phyloP scores from a whole-genome alignment of 2,329 filamentous ascomycete genomes.

The Aspergillus neotritici region DNA sequence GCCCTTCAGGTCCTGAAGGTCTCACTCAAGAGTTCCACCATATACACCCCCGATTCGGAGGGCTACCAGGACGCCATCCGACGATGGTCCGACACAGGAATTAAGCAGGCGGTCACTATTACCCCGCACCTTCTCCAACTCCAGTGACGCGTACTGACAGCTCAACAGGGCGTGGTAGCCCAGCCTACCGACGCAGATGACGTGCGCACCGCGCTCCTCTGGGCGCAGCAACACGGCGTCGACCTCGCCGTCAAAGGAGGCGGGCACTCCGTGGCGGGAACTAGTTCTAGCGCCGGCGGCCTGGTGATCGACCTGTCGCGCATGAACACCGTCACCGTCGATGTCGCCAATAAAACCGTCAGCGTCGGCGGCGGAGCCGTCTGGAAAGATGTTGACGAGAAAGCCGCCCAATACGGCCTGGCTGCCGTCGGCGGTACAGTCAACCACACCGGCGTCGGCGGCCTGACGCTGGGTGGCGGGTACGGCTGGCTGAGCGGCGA shows the following conservation, averaged over 20 bases:
- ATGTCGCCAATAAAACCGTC: constrained; percentile 43
- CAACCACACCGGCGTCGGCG: constrained; percentile 58
- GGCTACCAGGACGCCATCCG: constrained; percentile 20
- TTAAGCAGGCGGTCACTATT: constrained; percentile 21
- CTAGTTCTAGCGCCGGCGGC: constrained; percentile 50
- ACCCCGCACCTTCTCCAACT: constrained; percentile 1
- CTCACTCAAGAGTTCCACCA: constrained; percentile 7
- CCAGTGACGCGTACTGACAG: background rate
- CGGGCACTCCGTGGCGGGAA: constrained; percentile 49
- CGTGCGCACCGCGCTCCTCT: constrained; percentile 41
- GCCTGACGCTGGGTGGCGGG: constrained; percentile 54
- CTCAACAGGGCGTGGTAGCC: constrained; percentile 41
- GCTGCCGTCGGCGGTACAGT: constrained; percentile 59
- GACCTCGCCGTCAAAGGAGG: constrained; percentile 28
- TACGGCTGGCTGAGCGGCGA: constrained; percentile 53
- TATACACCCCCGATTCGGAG: constrained; percentile 19
- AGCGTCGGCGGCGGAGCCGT: constrained; percentile 49
- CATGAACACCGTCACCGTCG: constrained; percentile 49
- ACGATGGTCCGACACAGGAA: constrained; percentile 29
- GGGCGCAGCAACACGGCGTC: constrained; percentile 34
- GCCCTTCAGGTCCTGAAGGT: constrained; percentile 7
- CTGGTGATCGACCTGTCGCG: constrained; percentile 53
- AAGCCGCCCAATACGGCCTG: constrained; percentile 47
- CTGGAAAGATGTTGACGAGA: constrained; percentile 53
- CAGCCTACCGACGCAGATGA: constrained; percentile 39